Conservation (phyloP, 2,329 filamentous ascomycete species). For the Fusarium sp. region DNA sequence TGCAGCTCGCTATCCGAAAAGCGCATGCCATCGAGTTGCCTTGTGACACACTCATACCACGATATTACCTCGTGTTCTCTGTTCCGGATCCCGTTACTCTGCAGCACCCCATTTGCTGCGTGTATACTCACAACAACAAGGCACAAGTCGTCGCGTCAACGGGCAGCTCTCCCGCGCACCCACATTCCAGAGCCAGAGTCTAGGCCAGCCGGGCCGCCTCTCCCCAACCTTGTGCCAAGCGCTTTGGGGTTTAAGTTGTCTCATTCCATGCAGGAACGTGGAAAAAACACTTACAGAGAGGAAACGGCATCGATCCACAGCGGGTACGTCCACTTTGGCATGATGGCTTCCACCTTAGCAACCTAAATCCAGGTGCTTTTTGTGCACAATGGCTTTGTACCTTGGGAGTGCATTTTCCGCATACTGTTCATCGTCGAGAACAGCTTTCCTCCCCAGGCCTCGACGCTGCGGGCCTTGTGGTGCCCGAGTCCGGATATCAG, state of each 20-base stretch:
- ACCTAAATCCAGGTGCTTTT: conserved; percentile 24
- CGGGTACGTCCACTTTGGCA: conserved; percentile 14
- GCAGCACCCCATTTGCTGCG: background rate
- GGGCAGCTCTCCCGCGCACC: background rate
- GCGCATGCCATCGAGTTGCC: background rate
- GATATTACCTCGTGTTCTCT: background rate
- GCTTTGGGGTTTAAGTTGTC: conserved; percentile 9
- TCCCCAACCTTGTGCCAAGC: background rate
- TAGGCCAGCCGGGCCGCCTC: background rate
- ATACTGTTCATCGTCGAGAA: background rate
- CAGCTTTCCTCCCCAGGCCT: background rate
- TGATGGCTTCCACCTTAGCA: conserved; percentile 34
- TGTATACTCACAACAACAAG: background rate
- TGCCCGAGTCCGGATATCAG: conserved; percentile 26
- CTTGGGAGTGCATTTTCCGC: background rate
- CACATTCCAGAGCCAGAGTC: conserved; percentile 27
- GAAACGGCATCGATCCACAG: conserved; percentile 17
- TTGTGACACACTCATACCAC: background rate
- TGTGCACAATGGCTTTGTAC: conserved; percentile 27
- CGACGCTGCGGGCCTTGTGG: background rate
- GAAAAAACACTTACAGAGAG: background rate
- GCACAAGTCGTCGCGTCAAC: conserved; percentile 3
- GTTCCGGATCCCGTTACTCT: background rate
- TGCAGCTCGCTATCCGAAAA: background rate
- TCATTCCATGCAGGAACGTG: conserved; percentile 25